Evolutionary conservation across 331 rosid species (phyloP).

Genomic region (Malus hybrid): DNA sequence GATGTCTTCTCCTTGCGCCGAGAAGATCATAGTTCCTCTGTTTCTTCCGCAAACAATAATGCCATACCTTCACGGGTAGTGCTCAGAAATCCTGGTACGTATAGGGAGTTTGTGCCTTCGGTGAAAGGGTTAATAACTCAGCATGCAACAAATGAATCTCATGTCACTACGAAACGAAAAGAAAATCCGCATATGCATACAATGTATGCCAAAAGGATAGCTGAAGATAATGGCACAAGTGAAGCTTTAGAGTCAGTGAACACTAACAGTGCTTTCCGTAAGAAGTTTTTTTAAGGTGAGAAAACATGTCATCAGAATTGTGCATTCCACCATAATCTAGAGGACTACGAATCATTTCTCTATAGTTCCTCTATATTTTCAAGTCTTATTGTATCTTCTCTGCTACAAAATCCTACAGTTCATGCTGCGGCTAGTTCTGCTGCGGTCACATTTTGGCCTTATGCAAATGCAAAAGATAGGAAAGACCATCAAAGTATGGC

Average conservation of each 20-base stretch:
- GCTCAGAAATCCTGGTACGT: slow-evolving; percentile 28
- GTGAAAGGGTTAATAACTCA: no score
- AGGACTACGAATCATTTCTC: no score
- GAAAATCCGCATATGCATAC: slow-evolving; percentile 38
- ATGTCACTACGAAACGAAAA: slow-evolving; percentile 28
- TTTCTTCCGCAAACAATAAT: slow-evolving; percentile 47
- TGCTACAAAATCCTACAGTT: slow-evolving; percentile 81
- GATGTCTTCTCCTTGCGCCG: slow-evolving; percentile 37
- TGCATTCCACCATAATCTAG: no score
- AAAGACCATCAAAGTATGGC: neutral
- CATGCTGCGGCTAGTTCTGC: slow-evolving; percentile 66
- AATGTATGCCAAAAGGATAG: slow-evolving; percentile 29
- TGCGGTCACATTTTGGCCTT: neutral
- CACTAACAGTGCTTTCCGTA: slow-evolving; percentile 16
- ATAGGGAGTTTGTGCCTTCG: slow-evolving; percentile 5
- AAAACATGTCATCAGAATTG: neutral
- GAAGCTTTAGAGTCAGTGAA: slow-evolving; percentile 32
- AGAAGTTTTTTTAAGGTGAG: slow-evolving; percentile 34
- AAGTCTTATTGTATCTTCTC: slow-evolving; percentile 52
- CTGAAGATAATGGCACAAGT: slow-evolving; percentile 37
- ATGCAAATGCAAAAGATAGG: neutral
- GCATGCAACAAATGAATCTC: slow-evolving; percentile 38
- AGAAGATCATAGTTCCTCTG: slow-evolving; percentile 52
- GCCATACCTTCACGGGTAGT: slow-evolving; percentile 27
- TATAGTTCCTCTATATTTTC: slow-evolving; percentile 23